phyloP scores from a whole-genome alignment of 2,329 filamentous ascomycete species.

The Fusarium phyllophilum region DNA sequence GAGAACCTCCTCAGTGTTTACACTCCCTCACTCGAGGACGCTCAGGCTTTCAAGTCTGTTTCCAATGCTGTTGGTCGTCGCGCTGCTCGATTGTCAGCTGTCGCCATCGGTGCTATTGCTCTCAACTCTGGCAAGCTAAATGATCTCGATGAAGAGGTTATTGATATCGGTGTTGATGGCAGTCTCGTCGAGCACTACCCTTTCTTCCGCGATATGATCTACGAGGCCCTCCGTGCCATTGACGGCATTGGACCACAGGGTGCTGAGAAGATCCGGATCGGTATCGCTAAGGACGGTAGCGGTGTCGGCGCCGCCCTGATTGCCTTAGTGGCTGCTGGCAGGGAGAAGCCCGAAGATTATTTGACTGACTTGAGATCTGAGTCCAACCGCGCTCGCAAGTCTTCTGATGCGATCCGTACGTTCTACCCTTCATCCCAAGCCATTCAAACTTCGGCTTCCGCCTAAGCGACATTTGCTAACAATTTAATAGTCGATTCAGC shows the following conservation, averaged over 20 bases:
- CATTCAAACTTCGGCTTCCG: neutral
- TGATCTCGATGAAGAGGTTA: slow-evolving; percentile 72
- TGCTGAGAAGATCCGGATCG: slow-evolving; percentile 89
- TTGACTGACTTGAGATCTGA: slow-evolving; percentile 55
- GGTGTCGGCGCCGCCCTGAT: slow-evolving; percentile 88
- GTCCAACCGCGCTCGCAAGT: slow-evolving; percentile 48
- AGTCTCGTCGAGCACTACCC: slow-evolving; percentile 96
- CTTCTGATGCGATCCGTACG: slow-evolving; percentile 48
- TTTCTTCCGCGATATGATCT: slow-evolving; percentile 87
- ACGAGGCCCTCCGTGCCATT: slow-evolving; percentile 81
- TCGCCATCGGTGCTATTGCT: slow-evolving; percentile 86
- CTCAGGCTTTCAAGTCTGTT: slow-evolving; percentile 85
- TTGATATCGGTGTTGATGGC: slow-evolving; percentile 94
- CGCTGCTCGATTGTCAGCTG: slow-evolving; percentile 86
- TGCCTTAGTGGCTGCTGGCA: slow-evolving; percentile 83
- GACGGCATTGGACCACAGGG: slow-evolving; percentile 80
- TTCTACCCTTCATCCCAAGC: slow-evolving; percentile 16
- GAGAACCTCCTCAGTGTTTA: slow-evolving; percentile 81
- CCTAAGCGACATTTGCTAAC: slow-evolving; percentile 36
- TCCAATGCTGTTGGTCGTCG: slow-evolving; percentile 87
- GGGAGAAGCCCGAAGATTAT: slow-evolving; percentile 63
- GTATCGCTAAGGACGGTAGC: slow-evolving; percentile 95
- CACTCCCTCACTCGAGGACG: slow-evolving; percentile 82
- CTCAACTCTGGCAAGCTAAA: slow-evolving; percentile 80
- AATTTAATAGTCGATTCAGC: slow-evolving; percentile 45